Conservation (phyloP, 1,284 basidiomycete species). For the Apiotrichum porosum region DNA sequence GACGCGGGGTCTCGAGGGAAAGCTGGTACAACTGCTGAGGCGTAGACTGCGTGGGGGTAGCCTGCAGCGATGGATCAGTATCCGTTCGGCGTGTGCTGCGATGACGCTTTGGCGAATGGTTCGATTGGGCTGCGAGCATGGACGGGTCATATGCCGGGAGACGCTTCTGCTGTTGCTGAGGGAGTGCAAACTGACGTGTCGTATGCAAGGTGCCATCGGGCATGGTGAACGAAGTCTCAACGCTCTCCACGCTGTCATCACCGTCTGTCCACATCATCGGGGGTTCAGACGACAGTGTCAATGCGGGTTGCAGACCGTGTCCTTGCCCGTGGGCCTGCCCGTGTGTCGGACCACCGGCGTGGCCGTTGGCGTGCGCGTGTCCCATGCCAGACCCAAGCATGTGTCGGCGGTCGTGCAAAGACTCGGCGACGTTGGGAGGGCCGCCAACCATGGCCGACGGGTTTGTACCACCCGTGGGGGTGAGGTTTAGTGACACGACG, state of each 20-base stretch:
- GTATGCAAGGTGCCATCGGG: conserved; percentile 13
- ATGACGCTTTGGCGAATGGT: conserved; percentile 10
- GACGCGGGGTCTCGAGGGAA: background rate
- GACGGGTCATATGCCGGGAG: conserved; percentile 10
- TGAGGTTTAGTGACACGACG: conserved; percentile 12
- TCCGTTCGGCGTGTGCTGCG: background rate
- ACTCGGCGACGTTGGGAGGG: background rate
- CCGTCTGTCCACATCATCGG: conserved; percentile 8
- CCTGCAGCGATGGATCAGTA: background rate
- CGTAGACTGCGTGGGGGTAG: background rate
- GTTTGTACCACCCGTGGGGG: conserved; percentile 3
- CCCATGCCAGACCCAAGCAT: background rate
- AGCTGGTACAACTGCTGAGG: conserved; percentile 5
- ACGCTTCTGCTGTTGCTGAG: conserved; percentile 17
- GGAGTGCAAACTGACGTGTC: conserved; percentile 14
- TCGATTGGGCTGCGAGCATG: conserved; percentile 4
- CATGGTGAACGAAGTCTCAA: conserved; percentile 28
- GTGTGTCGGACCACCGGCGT: background rate
- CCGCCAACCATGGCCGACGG: background rate
- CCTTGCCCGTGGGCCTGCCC: background rate
- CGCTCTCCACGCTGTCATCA: conserved; percentile 14
- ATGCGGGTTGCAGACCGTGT: conserved; percentile 8
- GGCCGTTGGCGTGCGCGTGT: background rate
- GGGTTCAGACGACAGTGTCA: conserved; percentile 7
- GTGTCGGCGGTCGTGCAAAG: background rate